These are phyloP conservation scores for Pythium rishiriense DNA, from an alignment of 352 stramenopile species.

Conservation along the genomic window DNA sequence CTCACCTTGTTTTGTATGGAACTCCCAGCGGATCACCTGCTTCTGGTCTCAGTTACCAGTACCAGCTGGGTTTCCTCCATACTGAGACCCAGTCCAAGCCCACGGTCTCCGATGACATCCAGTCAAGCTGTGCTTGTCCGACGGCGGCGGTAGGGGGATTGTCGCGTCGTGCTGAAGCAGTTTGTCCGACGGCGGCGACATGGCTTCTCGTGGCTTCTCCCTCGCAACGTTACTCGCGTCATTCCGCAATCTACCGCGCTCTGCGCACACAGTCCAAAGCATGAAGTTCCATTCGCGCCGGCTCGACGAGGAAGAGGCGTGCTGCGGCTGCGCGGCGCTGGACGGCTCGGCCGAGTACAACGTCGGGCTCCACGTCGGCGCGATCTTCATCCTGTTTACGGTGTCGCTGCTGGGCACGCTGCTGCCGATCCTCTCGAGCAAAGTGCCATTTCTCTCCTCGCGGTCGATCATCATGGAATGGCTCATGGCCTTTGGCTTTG, in stretches of 20 bases:
- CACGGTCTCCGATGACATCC: background rate
- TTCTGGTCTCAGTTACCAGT: background rate
- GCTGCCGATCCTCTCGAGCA: constrained; percentile 46
- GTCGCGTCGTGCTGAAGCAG: background rate
- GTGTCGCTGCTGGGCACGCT: constrained; percentile 44
- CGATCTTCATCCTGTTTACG: constrained; percentile 43
- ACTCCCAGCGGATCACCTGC: background rate
- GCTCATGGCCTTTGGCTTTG: constrained; percentile 60
- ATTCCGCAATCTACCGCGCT: no score
- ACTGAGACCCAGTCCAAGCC: background rate
- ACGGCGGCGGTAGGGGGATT: background rate
- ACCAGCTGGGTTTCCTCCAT: background rate
- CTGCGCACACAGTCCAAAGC: background rate
- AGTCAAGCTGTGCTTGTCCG: background rate
- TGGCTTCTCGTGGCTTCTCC: background rate
- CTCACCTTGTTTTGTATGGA: background rate
- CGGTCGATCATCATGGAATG: constrained; percentile 52
- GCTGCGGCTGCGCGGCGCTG: constrained; percentile 43
- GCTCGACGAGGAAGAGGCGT: constrained; percentile 21
- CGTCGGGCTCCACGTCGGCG: constrained; percentile 45
- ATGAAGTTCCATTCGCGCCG: constrained; percentile 3
- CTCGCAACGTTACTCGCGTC: background rate
- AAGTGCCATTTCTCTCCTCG: constrained; percentile 34
- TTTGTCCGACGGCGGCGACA: constrained; percentile 1
- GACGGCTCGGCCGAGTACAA: constrained; percentile 43